Percentiles rank a stretch among this genome's conserved stretches.
phyloP scores from a whole-genome alignment of 495 filamentous ascomycete genomes.

The Penicillium bialowiezense region DNA sequence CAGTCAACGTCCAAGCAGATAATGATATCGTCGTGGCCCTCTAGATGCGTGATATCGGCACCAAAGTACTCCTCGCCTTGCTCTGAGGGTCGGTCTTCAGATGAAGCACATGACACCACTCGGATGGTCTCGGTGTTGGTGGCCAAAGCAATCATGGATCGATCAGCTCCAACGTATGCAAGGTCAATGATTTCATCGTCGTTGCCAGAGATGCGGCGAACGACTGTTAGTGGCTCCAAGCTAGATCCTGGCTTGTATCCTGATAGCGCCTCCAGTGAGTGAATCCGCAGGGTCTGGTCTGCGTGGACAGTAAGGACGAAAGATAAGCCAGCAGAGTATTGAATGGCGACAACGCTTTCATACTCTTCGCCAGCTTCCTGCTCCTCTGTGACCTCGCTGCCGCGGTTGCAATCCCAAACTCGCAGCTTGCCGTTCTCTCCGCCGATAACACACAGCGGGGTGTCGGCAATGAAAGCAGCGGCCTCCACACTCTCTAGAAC shows the following conservation, averaged over 20 bases:
- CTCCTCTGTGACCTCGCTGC: conserved; percentile 73
- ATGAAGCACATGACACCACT: conserved; percentile 64
- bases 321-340: conserved; percentile 58
- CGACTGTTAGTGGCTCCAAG: conserved; percentile 49
- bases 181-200: conserved; percentile 97
- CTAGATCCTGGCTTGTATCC: conserved; percentile 31
- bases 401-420: conserved; percentile 74
- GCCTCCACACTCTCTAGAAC: conserved; percentile 83
- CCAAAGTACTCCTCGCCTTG: conserved; percentile 65
- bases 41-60: conserved; percentile 78
- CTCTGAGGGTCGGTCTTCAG: conserved; percentile 32
- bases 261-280: conserved; percentile 52
- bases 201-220: conserved; percentile 84
- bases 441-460: conserved; percentile 71
- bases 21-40: conserved; percentile 91
- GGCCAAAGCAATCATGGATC: conserved; percentile 79
- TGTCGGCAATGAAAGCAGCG: conserved; percentile 71
- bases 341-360: conserved; percentile 71
- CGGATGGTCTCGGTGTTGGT: conserved; percentile 94
- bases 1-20: conserved; percentile 93
- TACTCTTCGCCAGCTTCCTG: conserved; percentile 64
- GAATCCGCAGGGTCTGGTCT: conserved; percentile 79
- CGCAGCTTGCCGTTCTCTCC: conserved; percentile 81
- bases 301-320: conserved; percentile 81
- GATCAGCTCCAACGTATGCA: conserved; percentile 74